Conservation (phyloP, 345 rosid species). For the Populus alba region DNA sequence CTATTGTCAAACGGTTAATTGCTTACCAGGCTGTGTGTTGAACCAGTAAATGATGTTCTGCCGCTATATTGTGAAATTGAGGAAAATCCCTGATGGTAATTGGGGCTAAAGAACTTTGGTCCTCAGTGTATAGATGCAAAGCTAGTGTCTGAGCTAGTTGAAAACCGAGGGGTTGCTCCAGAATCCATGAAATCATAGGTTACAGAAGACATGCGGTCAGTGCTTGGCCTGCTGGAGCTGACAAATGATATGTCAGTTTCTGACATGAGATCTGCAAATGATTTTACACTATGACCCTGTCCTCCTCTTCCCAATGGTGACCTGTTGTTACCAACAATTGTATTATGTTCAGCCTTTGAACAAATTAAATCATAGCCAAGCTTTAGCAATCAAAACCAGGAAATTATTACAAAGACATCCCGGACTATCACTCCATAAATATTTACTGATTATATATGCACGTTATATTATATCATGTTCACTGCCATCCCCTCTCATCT, state of each 20-base stretch:
- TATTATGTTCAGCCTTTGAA: not conserved
- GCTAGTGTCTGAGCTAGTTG: conserved; percentile 63
- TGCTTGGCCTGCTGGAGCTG: conserved; percentile 82
- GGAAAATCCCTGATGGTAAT: conserved; percentile 48
- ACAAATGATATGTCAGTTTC: conserved; percentile 76
- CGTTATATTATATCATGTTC: too few relatives aligned
- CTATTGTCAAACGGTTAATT: too few relatives aligned
- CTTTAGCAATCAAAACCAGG: too few relatives aligned
- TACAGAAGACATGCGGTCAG: conserved; percentile 41
- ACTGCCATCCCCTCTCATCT: too few relatives aligned
- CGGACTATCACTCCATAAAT: too few relatives aligned
- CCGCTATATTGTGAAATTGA: conserved; percentile 55
- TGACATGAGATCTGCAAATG: conserved; percentile 42
- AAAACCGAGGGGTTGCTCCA: conserved; percentile 39
- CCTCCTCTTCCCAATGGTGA: conserved; percentile 42
- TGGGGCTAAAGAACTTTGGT: conserved; percentile 39
- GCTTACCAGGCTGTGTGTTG: conserved; percentile 58
- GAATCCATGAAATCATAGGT: conserved; percentile 51
- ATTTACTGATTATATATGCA: too few relatives aligned
- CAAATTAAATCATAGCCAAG: not conserved
- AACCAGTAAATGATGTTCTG: not conserved
- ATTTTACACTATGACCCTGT: conserved; percentile 28
- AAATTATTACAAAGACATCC: too few relatives aligned
- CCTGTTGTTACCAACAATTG: conserved; percentile 35
- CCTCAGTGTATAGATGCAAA: conserved; percentile 54